Evolutionary conservation across 2,329 filamentous ascomycete species (phyloP), one percentile per base, ranked within the genome.

Genomic region (Verticillium zaregamsianum): DNA sequence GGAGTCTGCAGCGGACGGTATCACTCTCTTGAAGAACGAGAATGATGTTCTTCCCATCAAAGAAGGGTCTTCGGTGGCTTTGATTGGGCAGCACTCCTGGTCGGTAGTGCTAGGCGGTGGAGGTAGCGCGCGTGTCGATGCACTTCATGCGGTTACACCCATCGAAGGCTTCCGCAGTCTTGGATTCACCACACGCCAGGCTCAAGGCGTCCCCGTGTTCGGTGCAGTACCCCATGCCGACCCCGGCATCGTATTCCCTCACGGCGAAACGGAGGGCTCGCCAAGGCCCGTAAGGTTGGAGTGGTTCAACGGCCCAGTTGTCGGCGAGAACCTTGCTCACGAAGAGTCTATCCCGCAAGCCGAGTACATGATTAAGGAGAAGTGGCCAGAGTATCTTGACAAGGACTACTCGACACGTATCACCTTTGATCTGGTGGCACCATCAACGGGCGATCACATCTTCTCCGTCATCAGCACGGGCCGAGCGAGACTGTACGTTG

Each of bases 21-120:
- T 91, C 11, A 89, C 92, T 1, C 78, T 93, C n/a, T 76, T 93
- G 55, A 92, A 92, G 75, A 93, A 93, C 66, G 82, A 91, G 14
- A 80, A 82, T 33, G 77, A 77, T 8, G 71, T 88, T 0, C 77
- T 93, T 1, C 90, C 90, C 0, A 73, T 90, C 2, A 81, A 82
- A 0, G 69, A 70, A 4, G 70, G 64, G 1, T 71, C 69, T n/a
- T 25, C 55, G 15, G 32, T 37, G 2, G 55, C 55, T 9, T 5
- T 57, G 31, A 39, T 57, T 15, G 55, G 55, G 4, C 55, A 57
- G 55, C 55, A 57, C 20, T 57, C 55, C 2, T 57, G 55, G 55
- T 57, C 55, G 15, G 55, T 37, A 5, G 55, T 57, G 17, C 55
- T 57, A 17, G 55, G 55, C 31, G 55, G 55, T 12, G 55, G 55